Conservation (phyloP, 257 asterid species). For the Thymus mandschuricus region DNA sequence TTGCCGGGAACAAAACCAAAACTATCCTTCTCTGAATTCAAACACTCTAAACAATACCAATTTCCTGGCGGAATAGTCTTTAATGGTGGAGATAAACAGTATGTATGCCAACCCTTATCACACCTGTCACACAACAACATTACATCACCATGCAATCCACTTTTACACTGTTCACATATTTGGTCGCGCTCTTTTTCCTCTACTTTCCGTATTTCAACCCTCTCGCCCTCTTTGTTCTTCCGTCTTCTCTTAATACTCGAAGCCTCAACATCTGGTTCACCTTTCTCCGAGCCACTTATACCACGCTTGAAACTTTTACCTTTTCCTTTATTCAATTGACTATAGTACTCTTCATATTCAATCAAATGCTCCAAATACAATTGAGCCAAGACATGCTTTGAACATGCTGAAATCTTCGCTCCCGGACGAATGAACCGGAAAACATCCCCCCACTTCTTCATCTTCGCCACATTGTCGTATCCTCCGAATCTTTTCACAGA, state of each 20-base stretch:
- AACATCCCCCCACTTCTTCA: conserved; percentile 91
- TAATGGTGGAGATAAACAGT: conserved; percentile 92
- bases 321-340: conserved; percentile 57
- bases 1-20: conserved; percentile 94
- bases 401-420: conserved; percentile 74
- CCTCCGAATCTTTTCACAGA: conserved; percentile 93
- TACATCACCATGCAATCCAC: conserved; percentile 97
- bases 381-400: conserved; percentile 78
- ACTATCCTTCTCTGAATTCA: conserved; percentile 86
- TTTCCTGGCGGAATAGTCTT: conserved; percentile 82
- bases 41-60: conserved; percentile 94
- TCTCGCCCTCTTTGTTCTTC: conserved; percentile 71
- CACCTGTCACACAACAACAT: conserved; percentile 97
- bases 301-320: conserved; percentile 50
- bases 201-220: conserved; percentile 48
- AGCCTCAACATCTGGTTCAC: conserved; percentile 47
- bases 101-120: conserved; percentile 93
- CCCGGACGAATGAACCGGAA: conserved; percentile 70
- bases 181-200: conserved; percentile 63
- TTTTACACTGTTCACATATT: conserved; percentile 88
- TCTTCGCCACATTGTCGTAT: conserved; percentile 66
- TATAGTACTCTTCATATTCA: conserved; percentile 83
- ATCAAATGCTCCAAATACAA: conserved; percentile 79
- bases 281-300: conserved; percentile 45
- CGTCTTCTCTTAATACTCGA: conserved; percentile 72